These are phyloP conservation scores for Amphirosellinia nigrospora DNA, from an alignment of 495 filamentous ascomycete species.

Conservation along the genomic window DNA sequence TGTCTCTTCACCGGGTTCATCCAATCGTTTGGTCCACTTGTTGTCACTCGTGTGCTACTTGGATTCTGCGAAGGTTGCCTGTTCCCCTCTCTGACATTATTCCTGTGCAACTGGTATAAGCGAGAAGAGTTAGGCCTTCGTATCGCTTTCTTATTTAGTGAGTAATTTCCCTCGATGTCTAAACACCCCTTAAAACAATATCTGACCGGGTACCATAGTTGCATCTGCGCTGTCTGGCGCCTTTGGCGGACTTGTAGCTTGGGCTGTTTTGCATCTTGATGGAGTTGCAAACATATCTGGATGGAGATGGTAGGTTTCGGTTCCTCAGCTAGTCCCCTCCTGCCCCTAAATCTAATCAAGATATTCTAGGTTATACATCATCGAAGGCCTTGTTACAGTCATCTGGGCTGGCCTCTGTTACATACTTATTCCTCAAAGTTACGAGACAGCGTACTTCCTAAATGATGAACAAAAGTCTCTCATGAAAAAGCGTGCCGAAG, in stretches of 20 bases:
- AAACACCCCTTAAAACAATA: background rate
- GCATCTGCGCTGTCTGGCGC: conserved; percentile 42
- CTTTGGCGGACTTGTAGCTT: conserved; percentile 56
- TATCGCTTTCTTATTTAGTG: conserved; percentile 39
- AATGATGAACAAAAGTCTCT: conserved; percentile 60
- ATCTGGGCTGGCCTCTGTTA: conserved; percentile 36
- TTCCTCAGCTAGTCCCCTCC: no score
- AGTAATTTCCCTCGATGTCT: background rate
- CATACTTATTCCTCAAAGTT: conserved; percentile 44
- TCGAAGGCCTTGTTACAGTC: conserved; percentile 48
- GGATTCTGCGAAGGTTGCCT: conserved; percentile 42
- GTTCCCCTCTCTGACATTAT: conserved; percentile 39
- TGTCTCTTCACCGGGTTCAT: conserved; percentile 41
- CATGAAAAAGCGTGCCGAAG: conserved; percentile 50
- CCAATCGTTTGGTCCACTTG: conserved; percentile 37
- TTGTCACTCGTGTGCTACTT: conserved; percentile 37
- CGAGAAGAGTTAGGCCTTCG: conserved; percentile 40
- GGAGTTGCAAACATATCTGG: conserved; percentile 42
- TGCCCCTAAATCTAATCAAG: background rate
- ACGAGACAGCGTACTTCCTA: conserved; percentile 58
- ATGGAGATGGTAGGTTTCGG: conserved; percentile 43
- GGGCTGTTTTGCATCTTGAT: conserved; percentile 48
- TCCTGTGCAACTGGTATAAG: conserved; percentile 45
- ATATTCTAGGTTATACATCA: conserved; percentile 44
- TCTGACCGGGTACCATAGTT: conserved; percentile 22